These are phyloP conservation scores for Plantago ovata DNA, from an alignment of 257 asterid genomes.

Conservation along the genomic window DNA sequence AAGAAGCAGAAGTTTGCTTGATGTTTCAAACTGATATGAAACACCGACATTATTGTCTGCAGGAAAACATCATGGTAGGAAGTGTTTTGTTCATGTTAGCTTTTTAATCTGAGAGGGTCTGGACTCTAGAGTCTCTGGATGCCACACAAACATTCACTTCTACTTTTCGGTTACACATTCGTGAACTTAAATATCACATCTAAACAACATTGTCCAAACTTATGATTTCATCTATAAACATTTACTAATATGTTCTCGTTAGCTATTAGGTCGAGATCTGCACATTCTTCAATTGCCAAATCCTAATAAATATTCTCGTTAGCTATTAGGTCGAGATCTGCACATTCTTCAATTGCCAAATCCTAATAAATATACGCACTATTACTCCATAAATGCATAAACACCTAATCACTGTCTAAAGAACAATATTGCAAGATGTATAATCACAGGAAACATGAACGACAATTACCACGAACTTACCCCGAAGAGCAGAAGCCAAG, in stretches of 20 bases:
- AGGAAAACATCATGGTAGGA: background rate
- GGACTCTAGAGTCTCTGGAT: too few relatives aligned
- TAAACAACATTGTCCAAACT: too few relatives aligned
- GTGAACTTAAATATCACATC: too few relatives aligned
- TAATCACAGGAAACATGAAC: too few relatives aligned
- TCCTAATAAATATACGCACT: background rate
- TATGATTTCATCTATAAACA: too few relatives aligned
- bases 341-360: background rate
- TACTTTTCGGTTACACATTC: too few relatives aligned
- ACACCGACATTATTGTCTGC: background rate
- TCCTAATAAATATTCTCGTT: background rate
- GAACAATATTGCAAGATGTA: too few relatives aligned
- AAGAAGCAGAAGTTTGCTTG: constrained; percentile 44
- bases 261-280: background rate
- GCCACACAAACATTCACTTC: too few relatives aligned
- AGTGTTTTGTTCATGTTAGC: background rate
- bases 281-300: background rate
- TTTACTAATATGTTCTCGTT: background rate
- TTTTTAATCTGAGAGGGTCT: background rate
- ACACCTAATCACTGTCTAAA: too few relatives aligned
- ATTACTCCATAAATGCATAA: too few relatives aligned
- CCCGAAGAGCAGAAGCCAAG: constrained; percentile 86
- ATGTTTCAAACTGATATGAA: background rate
- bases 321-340: background rate
- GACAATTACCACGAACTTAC: constrained; percentile 29